Evolutionary conservation across 306 rosid genomes (phyloP), one percentile per base, ranked within the genome.

Genomic region (Fragaria ananassa): DNA sequence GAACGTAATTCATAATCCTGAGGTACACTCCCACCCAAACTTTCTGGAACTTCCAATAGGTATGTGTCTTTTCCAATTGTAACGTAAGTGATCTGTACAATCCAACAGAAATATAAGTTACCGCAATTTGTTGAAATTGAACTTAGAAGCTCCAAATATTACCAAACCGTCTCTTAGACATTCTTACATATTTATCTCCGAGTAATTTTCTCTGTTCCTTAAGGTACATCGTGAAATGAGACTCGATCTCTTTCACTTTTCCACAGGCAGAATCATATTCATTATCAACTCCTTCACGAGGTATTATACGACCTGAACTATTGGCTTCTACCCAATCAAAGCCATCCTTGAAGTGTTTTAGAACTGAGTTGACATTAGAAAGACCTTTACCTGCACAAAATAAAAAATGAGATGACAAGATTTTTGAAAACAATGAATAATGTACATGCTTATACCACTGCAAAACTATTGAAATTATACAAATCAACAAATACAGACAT

Each of bases 281-380:
- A 34, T 54, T 4, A 80, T 95, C 97, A 65, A 81, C 91, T 86
- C 97, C 97, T 85, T 84, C 88, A 82, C 47, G 97, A 75, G 99
- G 99, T 76, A 95, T 85, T 78, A 95, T 83, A 68, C 97, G 99
- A 45, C 99, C 99, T 4, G 97, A 90, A 83, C 76, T 86, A 82
- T 88, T 87, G 71, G 97, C 99, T 83, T 92, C 97, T 78, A 78
- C 93, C 99, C 99, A 95, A 82, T 95, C 93, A 86, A 95, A 95
- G 73, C 97, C 96, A 74, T 86, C 91, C 86, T 90, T 92, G 87
- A 95, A 95, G 84, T 90, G 89, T 65, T 85, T 83, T 58, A 95
- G 75, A 85, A 87, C 82, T 66, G 79, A 53, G 62, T 74, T 67
- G 72, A 91, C 81, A 79, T 89, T 88, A 29, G 91, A 96, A 86